Conservation (phyloP, 345 rosid species). For the Psidium guajava region DNA sequence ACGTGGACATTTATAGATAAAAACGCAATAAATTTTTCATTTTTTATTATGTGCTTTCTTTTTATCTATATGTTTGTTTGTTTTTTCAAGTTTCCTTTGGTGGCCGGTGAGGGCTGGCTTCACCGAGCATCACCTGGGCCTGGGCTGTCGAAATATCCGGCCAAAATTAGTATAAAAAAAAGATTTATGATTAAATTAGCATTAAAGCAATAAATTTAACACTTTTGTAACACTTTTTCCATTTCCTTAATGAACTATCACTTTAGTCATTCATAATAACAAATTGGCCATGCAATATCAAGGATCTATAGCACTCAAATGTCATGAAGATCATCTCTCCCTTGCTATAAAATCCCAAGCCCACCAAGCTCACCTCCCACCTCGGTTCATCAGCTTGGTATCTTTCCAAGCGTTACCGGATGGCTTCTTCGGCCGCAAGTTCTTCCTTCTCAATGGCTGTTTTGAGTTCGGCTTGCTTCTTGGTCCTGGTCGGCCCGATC, state of each 20-base stretch:
- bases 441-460: neutral
- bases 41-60: neutral
- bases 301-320: conserved; percentile 10
- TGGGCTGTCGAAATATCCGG: no score
- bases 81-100: no score
- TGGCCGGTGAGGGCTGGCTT: no score
- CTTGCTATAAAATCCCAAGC: neutral
- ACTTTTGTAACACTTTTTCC: no score
- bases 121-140: no score
- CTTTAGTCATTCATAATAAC: neutral
- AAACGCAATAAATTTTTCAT: neutral
- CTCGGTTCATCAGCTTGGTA: neutral
- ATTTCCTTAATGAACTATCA: neutral
- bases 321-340: neutral
- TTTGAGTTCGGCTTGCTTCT: neutral
- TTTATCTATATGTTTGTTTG: neutral
- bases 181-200: neutral
- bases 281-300: neutral
- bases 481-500: neutral
- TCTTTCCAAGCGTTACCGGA: neutral
- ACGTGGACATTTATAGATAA: neutral
- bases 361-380: neutral
- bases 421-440: neutral
- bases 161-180: neutral
- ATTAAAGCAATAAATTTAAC: neutral